phyloP scores from a whole-genome alignment of 2,329 filamentous ascomycete species.

The Huntiella moniliformis region DNA sequence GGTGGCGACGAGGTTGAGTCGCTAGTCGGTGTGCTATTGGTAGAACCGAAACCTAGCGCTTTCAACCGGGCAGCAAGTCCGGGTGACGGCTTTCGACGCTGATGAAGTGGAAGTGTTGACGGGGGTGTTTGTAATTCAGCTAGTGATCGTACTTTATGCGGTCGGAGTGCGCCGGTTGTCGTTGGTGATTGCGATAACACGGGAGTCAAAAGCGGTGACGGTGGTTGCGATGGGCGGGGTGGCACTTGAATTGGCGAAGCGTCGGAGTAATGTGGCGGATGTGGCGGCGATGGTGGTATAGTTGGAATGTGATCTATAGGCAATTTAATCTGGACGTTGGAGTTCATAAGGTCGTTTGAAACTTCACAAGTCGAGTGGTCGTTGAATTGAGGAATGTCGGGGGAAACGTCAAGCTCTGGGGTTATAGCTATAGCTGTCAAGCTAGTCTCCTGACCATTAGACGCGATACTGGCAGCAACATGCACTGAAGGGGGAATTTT shows the following conservation, averaged over 20 bases:
- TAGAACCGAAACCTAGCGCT: constrained; percentile 39
- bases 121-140: constrained; percentile 15
- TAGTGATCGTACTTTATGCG: constrained; percentile 8
- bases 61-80: constrained; percentile 46
- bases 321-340: not conserved
- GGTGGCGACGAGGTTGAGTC: constrained; percentile 13
- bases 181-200: constrained; percentile 8
- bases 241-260: not conserved
- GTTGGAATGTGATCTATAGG: not conserved
- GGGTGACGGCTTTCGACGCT: constrained; percentile 40
- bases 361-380: not conserved
- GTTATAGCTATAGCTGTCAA: too few relatives aligned
- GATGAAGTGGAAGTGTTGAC: constrained; percentile 15
- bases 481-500: too few relatives aligned
- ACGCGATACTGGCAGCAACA: too few relatives aligned
- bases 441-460: too few relatives aligned
- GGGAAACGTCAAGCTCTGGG: too few relatives aligned
- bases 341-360: constrained; percentile 4
- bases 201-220: constrained; percentile 8
- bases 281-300: not conserved
- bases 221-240: constrained; percentile 8
- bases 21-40: constrained; percentile 4
- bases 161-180: constrained; percentile 7
- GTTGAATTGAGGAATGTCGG: too few relatives aligned
- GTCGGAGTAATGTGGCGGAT: not conserved